Percentiles rank a stretch among this genome's conserved stretches.
Conservation (phyloP, 1,139 yeast genomes). For the Nakaseomyces sp. region DNA sequence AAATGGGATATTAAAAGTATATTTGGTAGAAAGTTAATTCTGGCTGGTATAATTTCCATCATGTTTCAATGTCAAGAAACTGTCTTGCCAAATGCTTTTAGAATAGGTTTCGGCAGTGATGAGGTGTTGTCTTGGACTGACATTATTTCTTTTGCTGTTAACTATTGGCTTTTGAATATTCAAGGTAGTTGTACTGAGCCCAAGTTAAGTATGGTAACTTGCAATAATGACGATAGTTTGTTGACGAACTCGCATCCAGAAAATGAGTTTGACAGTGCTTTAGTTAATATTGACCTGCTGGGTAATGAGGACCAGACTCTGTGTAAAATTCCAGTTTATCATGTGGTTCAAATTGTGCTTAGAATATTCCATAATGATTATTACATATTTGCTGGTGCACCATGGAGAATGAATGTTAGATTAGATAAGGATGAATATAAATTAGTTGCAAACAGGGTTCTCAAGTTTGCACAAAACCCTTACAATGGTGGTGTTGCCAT, state of each 20-base stretch:
- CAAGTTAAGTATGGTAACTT: constrained; percentile 11
- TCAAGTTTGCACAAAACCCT: constrained; percentile 19
- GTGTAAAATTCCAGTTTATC: constrained; percentile 55
- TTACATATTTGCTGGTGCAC: constrained; percentile 73
- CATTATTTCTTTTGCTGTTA: constrained; percentile 51
- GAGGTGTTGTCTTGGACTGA: constrained; percentile 47
- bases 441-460: constrained; percentile 44
- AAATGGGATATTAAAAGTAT: constrained; percentile 18
- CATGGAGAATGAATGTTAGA: constrained; percentile 69
- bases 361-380: constrained; percentile 69
- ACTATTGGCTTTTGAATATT: constrained; percentile 41
- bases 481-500: constrained; percentile 41
- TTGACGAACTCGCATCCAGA: constrained; percentile 5
- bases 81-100: constrained; percentile 43
- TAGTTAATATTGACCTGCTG: constrained; percentile 21
- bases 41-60: constrained; percentile 64
- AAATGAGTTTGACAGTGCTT: not conserved
- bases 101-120: constrained; percentile 34
- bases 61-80: constrained; percentile 65
- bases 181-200: constrained; percentile 15
- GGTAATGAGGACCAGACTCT: constrained; percentile 22
- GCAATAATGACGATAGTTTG: not conserved
- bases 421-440: constrained; percentile 49
- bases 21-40: constrained; percentile 54
- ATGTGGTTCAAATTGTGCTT: constrained; percentile 64